phyloP scores from a whole-genome alignment of 805 yeast genomes.

The Lipomyces kockii region DNA sequence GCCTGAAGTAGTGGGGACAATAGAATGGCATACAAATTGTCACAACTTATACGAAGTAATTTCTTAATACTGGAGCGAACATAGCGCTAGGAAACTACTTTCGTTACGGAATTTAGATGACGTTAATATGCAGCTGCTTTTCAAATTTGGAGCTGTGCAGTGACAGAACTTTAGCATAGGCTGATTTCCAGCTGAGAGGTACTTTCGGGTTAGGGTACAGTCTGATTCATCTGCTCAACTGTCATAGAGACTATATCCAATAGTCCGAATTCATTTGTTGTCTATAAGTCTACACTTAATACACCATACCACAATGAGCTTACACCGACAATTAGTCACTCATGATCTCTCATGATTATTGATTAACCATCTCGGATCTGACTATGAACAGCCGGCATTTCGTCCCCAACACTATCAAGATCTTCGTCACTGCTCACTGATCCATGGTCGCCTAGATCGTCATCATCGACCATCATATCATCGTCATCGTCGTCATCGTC shows the following conservation, averaged over 20 bases:
- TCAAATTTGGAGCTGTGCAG: neutral
- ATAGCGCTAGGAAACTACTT: neutral
- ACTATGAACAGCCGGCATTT: neutral
- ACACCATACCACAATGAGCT: neutral
- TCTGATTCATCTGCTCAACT: too few relatives aligned
- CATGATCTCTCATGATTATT: neutral
- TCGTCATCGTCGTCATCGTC: constrained; percentile 29
- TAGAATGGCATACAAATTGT: neutral
- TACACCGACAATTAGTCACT: neutral
- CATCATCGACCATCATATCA: constrained; percentile 34
- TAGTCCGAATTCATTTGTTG: too few relatives aligned
- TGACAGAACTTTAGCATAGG: neutral
- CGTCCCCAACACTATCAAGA: constrained; percentile 23
- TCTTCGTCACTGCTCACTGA: constrained; percentile 20
- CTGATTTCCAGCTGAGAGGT: too few relatives aligned
- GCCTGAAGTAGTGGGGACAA: neutral
- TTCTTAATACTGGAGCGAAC: neutral
- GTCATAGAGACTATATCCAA: too few relatives aligned
- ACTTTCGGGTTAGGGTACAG: neutral
- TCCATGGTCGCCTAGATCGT: constrained; percentile 5
- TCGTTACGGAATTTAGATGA: neutral
- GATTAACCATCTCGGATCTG: neutral
- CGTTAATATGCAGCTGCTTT: neutral
- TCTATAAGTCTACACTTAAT: neutral
- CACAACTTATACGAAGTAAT: neutral